phyloP scores from a whole-genome alignment of 2,329 filamentous ascomycete species.

The Aspergillus tubingensis region DNA sequence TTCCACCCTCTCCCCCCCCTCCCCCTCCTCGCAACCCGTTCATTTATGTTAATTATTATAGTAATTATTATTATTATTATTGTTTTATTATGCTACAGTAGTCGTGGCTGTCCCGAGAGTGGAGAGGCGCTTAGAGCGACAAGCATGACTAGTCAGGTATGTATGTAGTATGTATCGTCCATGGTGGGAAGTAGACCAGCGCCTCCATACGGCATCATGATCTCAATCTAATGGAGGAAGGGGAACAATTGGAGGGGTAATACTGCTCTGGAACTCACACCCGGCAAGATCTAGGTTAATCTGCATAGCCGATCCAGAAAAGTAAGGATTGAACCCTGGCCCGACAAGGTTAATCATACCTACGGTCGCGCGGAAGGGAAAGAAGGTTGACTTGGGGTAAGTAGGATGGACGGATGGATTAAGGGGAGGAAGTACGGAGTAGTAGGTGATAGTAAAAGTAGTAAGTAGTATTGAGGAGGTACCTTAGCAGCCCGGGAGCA shows the following conservation, averaged over 20 bases:
- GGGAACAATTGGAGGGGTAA: background rate
- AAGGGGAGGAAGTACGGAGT: no score
- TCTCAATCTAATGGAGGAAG: background rate
- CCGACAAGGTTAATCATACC: background rate
- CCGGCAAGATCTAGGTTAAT: background rate
- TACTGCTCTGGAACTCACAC: background rate
- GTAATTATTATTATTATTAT: background rate
- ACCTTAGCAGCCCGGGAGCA: background rate
- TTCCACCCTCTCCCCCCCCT: background rate
- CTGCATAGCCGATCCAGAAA: background rate
- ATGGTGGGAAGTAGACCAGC: background rate
- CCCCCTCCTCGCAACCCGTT: background rate
- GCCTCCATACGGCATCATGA: background rate
- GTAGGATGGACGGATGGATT: background rate
- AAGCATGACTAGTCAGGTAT: background rate
- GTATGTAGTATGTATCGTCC: background rate
- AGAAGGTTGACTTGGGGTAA: background rate
- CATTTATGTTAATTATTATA: no score
- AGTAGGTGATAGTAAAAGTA: background rate
- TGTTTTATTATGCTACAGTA: background rate
- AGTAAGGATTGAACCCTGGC: background rate
- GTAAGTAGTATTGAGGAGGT: background rate
- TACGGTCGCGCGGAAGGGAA: conserved; percentile 11
- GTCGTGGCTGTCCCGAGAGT: background rate
- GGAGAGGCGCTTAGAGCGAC: background rate